These are phyloP conservation scores for Blumeria graminis DNA, from an alignment of 2,329 filamentous ascomycete genomes.

Conservation along the genomic window DNA sequence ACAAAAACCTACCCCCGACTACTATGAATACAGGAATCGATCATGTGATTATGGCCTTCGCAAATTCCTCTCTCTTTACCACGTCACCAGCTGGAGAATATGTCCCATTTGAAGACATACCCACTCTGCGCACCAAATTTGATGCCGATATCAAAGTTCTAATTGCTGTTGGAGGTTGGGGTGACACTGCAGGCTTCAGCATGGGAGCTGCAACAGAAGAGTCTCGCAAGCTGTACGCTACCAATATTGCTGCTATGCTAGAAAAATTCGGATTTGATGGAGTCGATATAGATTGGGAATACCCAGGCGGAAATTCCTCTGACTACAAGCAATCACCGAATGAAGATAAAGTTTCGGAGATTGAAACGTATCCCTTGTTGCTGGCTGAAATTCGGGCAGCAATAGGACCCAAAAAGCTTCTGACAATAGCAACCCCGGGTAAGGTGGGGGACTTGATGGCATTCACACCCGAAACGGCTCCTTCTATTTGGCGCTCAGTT, in stretches of 20 bases:
- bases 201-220: constrained; percentile 25
- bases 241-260: constrained; percentile 39
- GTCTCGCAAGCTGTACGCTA: constrained; percentile 32
- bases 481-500: constrained; percentile 30
- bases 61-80: constrained; percentile 7
- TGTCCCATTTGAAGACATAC: constrained; percentile 6
- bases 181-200: constrained; percentile 39
- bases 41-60: constrained; percentile 8
- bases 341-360: constrained; percentile 31
- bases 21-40: constrained; percentile 6
- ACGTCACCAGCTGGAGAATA: constrained; percentile 5
- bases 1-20: constrained; percentile 5
- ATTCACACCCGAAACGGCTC: constrained; percentile 32
- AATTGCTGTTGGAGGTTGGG: constrained; percentile 55
- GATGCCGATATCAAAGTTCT: constrained; percentile 32
- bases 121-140: constrained; percentile 16
- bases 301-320: constrained; percentile 32
- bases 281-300: constrained; percentile 26
- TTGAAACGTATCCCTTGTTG: constrained; percentile 36
- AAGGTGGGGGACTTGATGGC: constrained; percentile 41
- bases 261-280: constrained; percentile 38
- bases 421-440: constrained; percentile 46
- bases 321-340: constrained; percentile 46
- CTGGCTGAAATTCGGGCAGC: constrained; percentile 31
- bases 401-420: constrained; percentile 29